Conservation (phyloP, 202 grass and related monocot species). For the Panicum hallii region DNA sequence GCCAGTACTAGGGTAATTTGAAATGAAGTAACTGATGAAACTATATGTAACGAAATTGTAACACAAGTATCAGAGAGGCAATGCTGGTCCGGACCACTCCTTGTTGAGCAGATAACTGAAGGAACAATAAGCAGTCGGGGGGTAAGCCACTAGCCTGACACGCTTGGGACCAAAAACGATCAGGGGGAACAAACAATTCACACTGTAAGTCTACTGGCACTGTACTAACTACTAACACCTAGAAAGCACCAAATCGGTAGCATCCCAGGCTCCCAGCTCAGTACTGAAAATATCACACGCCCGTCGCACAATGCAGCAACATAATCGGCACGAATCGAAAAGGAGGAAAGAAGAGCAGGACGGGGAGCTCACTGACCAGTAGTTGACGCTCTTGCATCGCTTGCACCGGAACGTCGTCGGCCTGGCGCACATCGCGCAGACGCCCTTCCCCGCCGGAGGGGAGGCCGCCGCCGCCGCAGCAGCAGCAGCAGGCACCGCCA, state of each 20-base stretch:
- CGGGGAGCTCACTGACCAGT: slow-evolving; percentile 65
- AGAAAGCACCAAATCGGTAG: background rate
- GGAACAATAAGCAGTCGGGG: background rate
- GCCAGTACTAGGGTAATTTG: background rate
- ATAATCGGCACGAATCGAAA: slow-evolving; percentile 29
- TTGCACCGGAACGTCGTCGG: slow-evolving; percentile 69
- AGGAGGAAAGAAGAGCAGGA: slow-evolving; percentile 4
- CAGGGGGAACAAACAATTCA: background rate
- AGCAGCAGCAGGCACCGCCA: background rate
- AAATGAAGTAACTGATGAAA: background rate
- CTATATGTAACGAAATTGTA: background rate
- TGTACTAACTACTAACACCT: background rate
- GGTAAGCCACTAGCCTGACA: slow-evolving; percentile 10
- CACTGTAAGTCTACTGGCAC: background rate
- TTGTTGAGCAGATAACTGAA: slow-evolving; percentile 19
- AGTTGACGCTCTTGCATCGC: slow-evolving; percentile 86
- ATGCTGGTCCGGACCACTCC: background rate
- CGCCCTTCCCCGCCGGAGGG: slow-evolving; percentile 18
- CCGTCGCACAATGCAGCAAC: slow-evolving; percentile 12
- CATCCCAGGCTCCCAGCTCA: background rate
- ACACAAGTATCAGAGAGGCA: slow-evolving; percentile 19
- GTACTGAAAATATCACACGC: background rate
- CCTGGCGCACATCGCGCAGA: slow-evolving; percentile 66
- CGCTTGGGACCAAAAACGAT: slow-evolving; percentile 10
- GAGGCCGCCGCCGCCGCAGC: background rate